Evolutionary conservation across 176 grass and related monocot genomes (phyloP).

Genomic region (Poa annua): DNA sequence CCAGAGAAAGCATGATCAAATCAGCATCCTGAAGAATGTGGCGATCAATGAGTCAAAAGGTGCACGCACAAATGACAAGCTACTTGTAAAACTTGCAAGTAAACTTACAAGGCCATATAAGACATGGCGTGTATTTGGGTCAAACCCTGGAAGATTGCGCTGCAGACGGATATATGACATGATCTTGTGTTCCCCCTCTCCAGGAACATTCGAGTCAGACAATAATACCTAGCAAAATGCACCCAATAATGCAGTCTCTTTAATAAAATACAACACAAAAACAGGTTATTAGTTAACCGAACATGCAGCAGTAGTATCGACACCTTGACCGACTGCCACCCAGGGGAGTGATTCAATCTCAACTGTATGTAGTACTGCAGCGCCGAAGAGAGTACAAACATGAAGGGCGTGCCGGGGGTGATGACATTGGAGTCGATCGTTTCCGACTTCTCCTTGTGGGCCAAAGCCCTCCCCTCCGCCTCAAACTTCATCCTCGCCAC

Average conservation of each 20-base stretch:
- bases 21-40: slow-evolving; percentile 84
- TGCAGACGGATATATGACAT: slow-evolving; percentile 97
- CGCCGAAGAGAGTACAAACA: slow-evolving; percentile 80
- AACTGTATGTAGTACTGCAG: slow-evolving; percentile 96
- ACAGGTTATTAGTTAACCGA: slow-evolving; percentile 28
- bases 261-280: slow-evolving; percentile 52
- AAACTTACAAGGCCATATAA: slow-evolving; percentile 91
- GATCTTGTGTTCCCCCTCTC: slow-evolving; percentile 95
- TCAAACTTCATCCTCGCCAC: slow-evolving; percentile 80
- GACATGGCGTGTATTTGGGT: slow-evolving; percentile 87
- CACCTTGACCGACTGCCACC: slow-evolving; percentile 95
- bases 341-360: slow-evolving; percentile 74
- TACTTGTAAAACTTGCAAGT: slow-evolving; percentile 11
- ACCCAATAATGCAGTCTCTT: slow-evolving; percentile 50
- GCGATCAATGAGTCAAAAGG: slow-evolving; percentile 18
- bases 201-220: slow-evolving; percentile 98
- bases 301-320: slow-evolving; percentile 46
- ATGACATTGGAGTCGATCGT: slow-evolving; percentile 92
- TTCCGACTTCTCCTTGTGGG: slow-evolving; percentile 60
- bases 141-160: slow-evolving; percentile 85
- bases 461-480: slow-evolving; percentile 65
- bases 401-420: slow-evolving; percentile 89
- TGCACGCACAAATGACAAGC: background rate
- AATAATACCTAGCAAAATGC: slow-evolving; percentile 81
- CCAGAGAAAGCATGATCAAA: slow-evolving; percentile 98